Evolutionary conservation across 768 basidiomycete species (phyloP), one percentile per base, ranked within the genome.

Genomic region (Inosperma sp.): DNA sequence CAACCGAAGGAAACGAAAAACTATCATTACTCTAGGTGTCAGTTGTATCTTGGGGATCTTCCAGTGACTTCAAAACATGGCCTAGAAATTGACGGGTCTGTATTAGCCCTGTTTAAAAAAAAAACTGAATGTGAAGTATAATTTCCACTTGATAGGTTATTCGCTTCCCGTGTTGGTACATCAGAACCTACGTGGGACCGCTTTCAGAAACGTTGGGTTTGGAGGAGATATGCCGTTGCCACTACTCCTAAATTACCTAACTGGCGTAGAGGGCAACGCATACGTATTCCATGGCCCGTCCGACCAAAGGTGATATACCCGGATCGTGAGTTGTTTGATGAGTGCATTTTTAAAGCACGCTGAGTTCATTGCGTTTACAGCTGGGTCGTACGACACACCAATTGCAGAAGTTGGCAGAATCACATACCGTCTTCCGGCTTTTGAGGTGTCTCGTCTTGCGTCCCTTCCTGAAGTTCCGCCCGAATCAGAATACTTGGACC

Each of bases 1-100:
- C 70, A 69, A 49, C 56, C 69, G 13, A 62, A 65, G 25, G 61
- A 65, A 35, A 73, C 72, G 45, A 76, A 75, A 59, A 75, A 76
- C 52, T 81, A 82, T 51, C 84, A 87, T 63, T 93, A 93, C 62
- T 86, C 88, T 1, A 76, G 80, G 59, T 88, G 88, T 63, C 89
- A 92, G 61, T 76, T 93, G 21, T 87, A 80, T 62, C 65, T 92
- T 46, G 86, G 86, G 13, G 75, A 84, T 54, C 78, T 76, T 59
- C 79, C 81, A 56, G 75, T 83, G 53, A 78, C 81, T 25, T 67
- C 77, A n/a, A 63, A 68, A 43, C 56, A 68, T 53, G 68, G 66
- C 50, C 60, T 63, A 34, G 74, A 72, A n/a, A n/a, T n/a, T n/a
- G n/a, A n/a, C n/a, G n/a, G n/a, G n/a, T n/a, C n/a, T n/a, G n/a